phyloP scores from a whole-genome alignment of 1,284 basidiomycete species.

The Cryptococcus wingfieldii region DNA sequence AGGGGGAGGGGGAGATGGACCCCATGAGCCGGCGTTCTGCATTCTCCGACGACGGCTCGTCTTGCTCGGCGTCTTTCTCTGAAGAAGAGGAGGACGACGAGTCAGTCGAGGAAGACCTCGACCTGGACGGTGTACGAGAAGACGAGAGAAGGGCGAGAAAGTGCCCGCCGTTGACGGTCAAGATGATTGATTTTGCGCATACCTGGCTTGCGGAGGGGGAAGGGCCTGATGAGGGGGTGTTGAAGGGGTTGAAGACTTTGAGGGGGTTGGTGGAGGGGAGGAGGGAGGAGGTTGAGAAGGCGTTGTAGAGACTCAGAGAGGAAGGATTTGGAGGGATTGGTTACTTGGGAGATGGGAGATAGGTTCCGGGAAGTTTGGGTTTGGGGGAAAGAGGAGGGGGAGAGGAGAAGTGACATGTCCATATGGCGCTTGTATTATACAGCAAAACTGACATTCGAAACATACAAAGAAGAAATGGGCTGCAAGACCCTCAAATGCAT shows the following conservation, averaged over 20 bases:
- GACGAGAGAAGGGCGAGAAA: slow-evolving; percentile 44
- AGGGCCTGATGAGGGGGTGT: slow-evolving; percentile 73
- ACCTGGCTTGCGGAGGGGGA: slow-evolving; percentile 64
- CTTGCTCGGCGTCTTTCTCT: slow-evolving; percentile 40
- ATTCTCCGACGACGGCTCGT: slow-evolving; percentile 17
- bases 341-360: too few species aligned
- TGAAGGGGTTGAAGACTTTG: slow-evolving; percentile 66
- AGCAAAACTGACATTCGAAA: too few species aligned
- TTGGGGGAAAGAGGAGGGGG: neutral
- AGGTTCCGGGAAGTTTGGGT: too few species aligned
- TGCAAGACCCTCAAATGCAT: neutral
- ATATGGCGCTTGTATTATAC: neutral
- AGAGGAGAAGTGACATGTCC: neutral
- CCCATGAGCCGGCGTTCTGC: slow-evolving; percentile 5
- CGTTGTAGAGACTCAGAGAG: neutral
- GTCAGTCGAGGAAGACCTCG: slow-evolving; percentile 43
- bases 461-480: neutral
- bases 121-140: slow-evolving; percentile 21
- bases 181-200: slow-evolving; percentile 93
- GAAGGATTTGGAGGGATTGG: too few species aligned
- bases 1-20: too few species aligned
- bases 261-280: slow-evolving; percentile 58
- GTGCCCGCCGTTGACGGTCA: slow-evolving; percentile 62
- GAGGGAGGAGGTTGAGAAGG: slow-evolving; percentile 25
- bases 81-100: slow-evolving; percentile 23